Base-by-base conservation (phyloP, 208 protist species). In the Porcisia deanei region DNA sequence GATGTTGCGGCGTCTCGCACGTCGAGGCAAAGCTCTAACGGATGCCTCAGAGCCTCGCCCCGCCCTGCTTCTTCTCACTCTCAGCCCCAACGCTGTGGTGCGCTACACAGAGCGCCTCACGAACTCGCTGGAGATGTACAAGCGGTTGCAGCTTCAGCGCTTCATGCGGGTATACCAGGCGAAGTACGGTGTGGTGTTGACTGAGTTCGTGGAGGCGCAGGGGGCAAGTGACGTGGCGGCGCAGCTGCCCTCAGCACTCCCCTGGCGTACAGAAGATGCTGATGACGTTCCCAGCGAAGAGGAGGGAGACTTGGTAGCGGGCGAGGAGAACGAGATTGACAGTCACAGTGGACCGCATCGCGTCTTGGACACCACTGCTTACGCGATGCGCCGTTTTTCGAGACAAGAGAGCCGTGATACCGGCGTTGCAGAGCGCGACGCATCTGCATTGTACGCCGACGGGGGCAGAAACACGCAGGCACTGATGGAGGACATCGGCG, bases 141-240 rank as follows among this genome's bases (percentile, higher is more conserved):
- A 88, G 61, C 73, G 60, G n/a, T 72, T 88, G 58, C 87, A 96
- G 77, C 75, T 96, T 22, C 84, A 85, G 54, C 68, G 67, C 41
- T 96, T 96, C 71, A 74, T 93, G 34, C 69, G 72, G 16, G 60
- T 78, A 25, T 96, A 96, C 60, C 88, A 88, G 68, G 39, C 52
- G 30, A 76, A 74, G 55, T 79, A 91, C 79, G 88, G 87, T 45
- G 84, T 83, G 39, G 64, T 82, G 66, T 37, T 88, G 45, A 60
- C 34, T 8, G 70, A 71, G 45, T 58, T 57, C 63, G 47, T 41
- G 16, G 66, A 71, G 66, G 47, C 41, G 16, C 47, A 71, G 47
- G n/a, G 45, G 30, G 41, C 30, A 55, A 53, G 7, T 37, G 25
- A 3, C 39, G 49, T 52, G 43, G 43, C 12, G 20, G 1, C 60